A percentile compares a stretch with the other conserved stretches of the same genome.
phyloP scores from a whole-genome alignment of 352 stramenopile species.

The Pythium pyrilobum region DNA sequence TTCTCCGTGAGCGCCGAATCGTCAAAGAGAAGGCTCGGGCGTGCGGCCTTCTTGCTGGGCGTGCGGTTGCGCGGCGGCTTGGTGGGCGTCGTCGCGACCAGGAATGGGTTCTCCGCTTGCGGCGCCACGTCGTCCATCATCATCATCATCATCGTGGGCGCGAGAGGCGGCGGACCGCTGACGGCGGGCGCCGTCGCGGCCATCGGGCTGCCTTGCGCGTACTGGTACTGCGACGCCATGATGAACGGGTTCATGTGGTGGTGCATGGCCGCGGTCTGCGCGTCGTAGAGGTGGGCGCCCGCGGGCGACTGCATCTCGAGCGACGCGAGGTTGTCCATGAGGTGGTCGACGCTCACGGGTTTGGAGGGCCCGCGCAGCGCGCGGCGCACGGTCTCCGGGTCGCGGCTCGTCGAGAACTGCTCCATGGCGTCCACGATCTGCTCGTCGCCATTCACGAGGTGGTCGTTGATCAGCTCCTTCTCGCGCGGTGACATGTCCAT shows the following conservation, averaged over 20 bases:
- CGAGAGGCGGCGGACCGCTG: background rate
- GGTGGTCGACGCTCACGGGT: constrained; percentile 9
- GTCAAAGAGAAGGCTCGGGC: constrained; percentile 60
- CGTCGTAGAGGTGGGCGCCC: constrained; percentile 7
- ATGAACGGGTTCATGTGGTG: constrained; percentile 40
- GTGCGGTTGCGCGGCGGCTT: constrained; percentile 13
- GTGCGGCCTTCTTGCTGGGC: constrained; percentile 14
- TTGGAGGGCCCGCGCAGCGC: constrained; percentile 39
- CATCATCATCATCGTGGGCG: constrained; percentile 14
- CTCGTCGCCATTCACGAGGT: constrained; percentile 65
- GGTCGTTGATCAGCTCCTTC: constrained; percentile 56
- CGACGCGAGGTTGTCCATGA: constrained; percentile 20
- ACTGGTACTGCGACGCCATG: constrained; percentile 11
- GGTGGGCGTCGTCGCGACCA: constrained; percentile 6
- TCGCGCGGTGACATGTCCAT: constrained; percentile 68
- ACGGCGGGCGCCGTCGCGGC: background rate
- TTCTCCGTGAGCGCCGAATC: constrained; percentile 39
- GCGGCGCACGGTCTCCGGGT: constrained; percentile 41
- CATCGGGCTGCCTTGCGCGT: background rate
- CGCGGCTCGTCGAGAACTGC: constrained; percentile 57
- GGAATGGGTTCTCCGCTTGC: constrained; percentile 29
- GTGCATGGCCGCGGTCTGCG: background rate
- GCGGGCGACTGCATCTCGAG: constrained; percentile 49
- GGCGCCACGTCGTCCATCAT: constrained; percentile 7
- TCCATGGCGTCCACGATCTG: constrained; percentile 78